Conservation (phyloP, 371 early-diverging fungal genomes). For the Rhizopus delemar region DNA sequence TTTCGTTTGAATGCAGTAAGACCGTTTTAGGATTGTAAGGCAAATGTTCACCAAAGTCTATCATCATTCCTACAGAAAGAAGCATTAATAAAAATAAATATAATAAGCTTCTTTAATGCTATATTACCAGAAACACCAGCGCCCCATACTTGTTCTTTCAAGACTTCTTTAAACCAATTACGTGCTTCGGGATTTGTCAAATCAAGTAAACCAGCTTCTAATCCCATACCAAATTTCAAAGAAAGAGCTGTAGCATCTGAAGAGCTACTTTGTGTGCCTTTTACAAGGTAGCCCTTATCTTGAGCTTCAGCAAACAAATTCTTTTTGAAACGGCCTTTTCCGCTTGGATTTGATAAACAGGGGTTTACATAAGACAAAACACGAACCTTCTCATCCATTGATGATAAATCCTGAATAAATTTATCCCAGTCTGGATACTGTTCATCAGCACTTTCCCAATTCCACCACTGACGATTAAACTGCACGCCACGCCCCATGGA, state of each 20-base stretch:
- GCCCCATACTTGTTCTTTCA: slow-evolving; percentile 39
- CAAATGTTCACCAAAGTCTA: slow-evolving; percentile 42
- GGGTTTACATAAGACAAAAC: slow-evolving; percentile 47
- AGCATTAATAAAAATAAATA: neutral
- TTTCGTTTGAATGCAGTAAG: slow-evolving; percentile 19
- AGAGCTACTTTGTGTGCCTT: slow-evolving; percentile 12
- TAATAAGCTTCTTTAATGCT: neutral
- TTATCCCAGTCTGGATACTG: slow-evolving; percentile 49
- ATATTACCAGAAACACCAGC: slow-evolving; percentile 35
- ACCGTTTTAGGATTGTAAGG: slow-evolving; percentile 25
- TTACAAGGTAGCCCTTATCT: slow-evolving; percentile 37
- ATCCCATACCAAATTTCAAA: slow-evolving; percentile 22
- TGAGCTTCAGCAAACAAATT: slow-evolving; percentile 42
- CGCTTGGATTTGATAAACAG: slow-evolving; percentile 30
- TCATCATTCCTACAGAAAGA: slow-evolving; percentile 28
- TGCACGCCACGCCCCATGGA: slow-evolving; percentile 20
- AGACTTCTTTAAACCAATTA: slow-evolving; percentile 42
- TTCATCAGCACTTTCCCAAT: slow-evolving; percentile 48
- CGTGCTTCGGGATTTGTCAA: slow-evolving; percentile 46
- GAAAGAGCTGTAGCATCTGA: slow-evolving; percentile 20
- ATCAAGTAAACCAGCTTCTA: slow-evolving; percentile 43
- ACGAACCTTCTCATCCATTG: slow-evolving; percentile 20
- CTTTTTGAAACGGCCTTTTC: slow-evolving; percentile 26
- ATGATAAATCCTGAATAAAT: slow-evolving; percentile 32
- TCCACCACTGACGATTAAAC: slow-evolving; percentile 49